These are phyloP conservation scores for Oryza officinalis DNA, from an alignment of 176 grass and related monocot species.

Conservation along the genomic window DNA sequence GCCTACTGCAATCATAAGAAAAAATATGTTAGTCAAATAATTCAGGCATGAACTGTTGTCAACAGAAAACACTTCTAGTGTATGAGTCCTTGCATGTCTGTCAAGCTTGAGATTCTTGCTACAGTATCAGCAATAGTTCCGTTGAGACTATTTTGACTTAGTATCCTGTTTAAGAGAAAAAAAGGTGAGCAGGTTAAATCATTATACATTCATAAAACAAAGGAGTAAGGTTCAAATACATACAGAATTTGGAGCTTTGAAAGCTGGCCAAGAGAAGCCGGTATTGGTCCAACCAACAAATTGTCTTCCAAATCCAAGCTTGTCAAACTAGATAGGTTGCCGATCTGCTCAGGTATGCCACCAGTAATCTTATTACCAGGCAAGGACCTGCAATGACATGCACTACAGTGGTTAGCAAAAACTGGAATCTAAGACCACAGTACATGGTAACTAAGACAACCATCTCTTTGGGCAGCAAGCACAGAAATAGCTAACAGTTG, in stretches of 20 bases:
- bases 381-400: slow-evolving; percentile 60
- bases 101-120: slow-evolving; percentile 69
- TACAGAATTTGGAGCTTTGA: slow-evolving; percentile 73
- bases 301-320: slow-evolving; percentile 79
- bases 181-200: slow-evolving; percentile 9
- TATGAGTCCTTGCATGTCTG: slow-evolving; percentile 74
- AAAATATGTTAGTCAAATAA: slow-evolving; percentile 35
- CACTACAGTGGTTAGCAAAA: slow-evolving; percentile 25
- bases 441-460: slow-evolving; percentile 6
- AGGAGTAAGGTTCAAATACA: slow-evolving; percentile 37
- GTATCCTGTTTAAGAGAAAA: slow-evolving; percentile 61
- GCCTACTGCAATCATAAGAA: slow-evolving; percentile 55
- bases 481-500: neutral
- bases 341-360: slow-evolving; percentile 68
- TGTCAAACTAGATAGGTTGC: slow-evolving; percentile 78
- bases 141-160: slow-evolving; percentile 80
- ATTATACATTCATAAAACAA: slow-evolving; percentile 28
- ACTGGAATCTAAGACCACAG: neutral
- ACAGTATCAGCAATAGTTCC: slow-evolving; percentile 73
- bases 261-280: slow-evolving; percentile 76
- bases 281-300: slow-evolving; percentile 72
- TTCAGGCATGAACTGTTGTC: neutral
- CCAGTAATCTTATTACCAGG: slow-evolving; percentile 78
- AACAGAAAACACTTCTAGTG: slow-evolving; percentile 22
- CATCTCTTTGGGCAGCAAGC: slow-evolving; percentile 20